Evolutionary conservation across 352 stramenopile species (phyloP), one percentile per base, ranked within the genome.

Genomic region (Globisporangium echinulatum): DNA sequence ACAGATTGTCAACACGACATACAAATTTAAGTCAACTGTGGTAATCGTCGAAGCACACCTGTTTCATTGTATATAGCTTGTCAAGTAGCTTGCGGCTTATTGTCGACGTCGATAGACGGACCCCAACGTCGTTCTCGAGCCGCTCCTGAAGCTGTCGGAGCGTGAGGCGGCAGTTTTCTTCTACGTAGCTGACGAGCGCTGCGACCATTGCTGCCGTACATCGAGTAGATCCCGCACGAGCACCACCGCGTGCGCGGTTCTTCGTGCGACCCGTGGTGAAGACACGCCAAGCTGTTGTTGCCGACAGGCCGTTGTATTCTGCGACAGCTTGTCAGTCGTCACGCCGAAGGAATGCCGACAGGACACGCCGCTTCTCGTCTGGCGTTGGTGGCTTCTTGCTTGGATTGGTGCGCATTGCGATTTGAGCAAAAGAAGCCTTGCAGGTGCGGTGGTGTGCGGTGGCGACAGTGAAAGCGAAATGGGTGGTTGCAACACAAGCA

Each of bases 61-160:
- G 54, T 44, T 69, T 69, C 4, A 67, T 39, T 5, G 58, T 69
- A 47, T 61, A 72, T 4, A 69, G 54, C 40, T 62, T 49, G 8
- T 56, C 49, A 15, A 62, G 13, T 2, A 66, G 61, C 19, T 59
- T 59, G 5, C 50, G 14, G 25, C 46, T 66, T 10, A 62, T 62
- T 3, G 62, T 67, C 5, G 52, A 61, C 36, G 43, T 38, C 5
- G 58, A 72, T 0, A 67, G 36, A 0, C 49, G 2, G 7, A 61
- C 54, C 3, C 42, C 48, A 6, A 58, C 56, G 9, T 56, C 37
- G 19, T n/a, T 15, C 15, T n/a, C 37, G 13, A 56, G 15, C 38
- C 36, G n/a, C 2, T 56, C 9, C 4, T 53, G 9, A 7, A 56
- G 15, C 8, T 56, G 13, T 1, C 4, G 8, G 4, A 56, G 37